These are phyloP conservation scores for Pseudonitzschia pungens DNA, from an alignment of 108 stramenopile genomes.

Conservation along the genomic window DNA sequence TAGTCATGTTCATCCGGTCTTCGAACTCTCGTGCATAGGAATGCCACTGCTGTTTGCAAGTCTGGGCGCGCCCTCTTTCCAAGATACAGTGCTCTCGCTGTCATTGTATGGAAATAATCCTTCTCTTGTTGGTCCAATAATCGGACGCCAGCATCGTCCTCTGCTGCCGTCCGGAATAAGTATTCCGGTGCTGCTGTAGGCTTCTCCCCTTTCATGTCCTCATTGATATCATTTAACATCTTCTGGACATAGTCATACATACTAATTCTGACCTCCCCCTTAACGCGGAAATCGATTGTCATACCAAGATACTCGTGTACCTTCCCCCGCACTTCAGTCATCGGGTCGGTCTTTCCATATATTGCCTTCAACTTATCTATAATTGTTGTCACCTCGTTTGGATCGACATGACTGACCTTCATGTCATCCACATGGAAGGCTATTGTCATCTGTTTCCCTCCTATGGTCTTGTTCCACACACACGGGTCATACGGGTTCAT, in stretches of 20 bases:
- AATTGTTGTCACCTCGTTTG: constrained; percentile 8
- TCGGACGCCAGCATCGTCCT: constrained; percentile 10
- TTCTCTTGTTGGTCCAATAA: not conserved
- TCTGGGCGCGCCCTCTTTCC: constrained; percentile 35
- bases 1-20: constrained; percentile 34
- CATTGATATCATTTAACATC: constrained; percentile 26
- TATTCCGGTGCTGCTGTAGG: constrained; percentile 26
- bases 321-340: constrained; percentile 18
- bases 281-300: constrained; percentile 24
- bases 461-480: constrained; percentile 35
- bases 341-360: constrained; percentile 16
- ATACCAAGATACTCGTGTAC: constrained; percentile 25
- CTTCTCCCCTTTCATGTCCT: constrained; percentile 10
- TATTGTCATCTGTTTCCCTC: constrained; percentile 37
- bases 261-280: constrained; percentile 25
- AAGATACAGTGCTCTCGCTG: constrained; percentile 38
- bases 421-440: constrained; percentile 46
- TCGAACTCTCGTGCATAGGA: constrained; percentile 41
- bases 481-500: constrained; percentile 38
- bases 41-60: constrained; percentile 34
- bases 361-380: constrained; percentile 8
- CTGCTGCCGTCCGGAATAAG: constrained; percentile 29
- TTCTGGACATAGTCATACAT: constrained; percentile 36
- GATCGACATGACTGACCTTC: constrained; percentile 40
- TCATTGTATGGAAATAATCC: constrained; percentile 31